Base-by-base conservation (phyloP, 2,329 filamentous ascomycete genomes). In the Sporothrix brasiliensis region DNA sequence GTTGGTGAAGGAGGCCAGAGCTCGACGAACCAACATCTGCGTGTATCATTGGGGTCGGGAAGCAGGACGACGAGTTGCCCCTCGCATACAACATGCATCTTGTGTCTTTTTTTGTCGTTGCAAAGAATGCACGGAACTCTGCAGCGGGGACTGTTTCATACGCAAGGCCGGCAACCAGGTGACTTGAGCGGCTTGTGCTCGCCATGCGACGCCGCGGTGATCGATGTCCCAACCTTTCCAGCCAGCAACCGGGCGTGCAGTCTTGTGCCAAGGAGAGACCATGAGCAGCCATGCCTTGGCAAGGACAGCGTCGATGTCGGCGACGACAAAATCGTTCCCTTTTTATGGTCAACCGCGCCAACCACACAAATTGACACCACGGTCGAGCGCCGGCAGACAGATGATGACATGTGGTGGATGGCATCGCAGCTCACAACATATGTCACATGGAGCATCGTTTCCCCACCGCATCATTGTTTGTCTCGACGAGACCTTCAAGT, bases 401-500 rank as follows among this genome's bases (percentile, higher is more conserved):
- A 24, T 30, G 52, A 47, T 19, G 39, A 10, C 58, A 7, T 39
- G 27, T 11, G 21, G 41, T 27, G n/a, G 39, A 19, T 24, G 39
- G 21, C 21, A 63, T 63, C 39, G 58, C 11, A 19, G 27, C 39
- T 47, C 58, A 27, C 21, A 21, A 47, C 39, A 27, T 19, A 50
- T n/a, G 49, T 21, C 56, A 2, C 53, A 34, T n/a, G 14, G 13
- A n/a, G 9, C 19, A 41, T 44, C 34, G 11, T 61, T 39, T 44
- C 58, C n/a, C 24, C 58, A 16, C n/a, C 39, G 10, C 11, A 24
- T 61, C 34, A 4, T 24, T 39, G 58, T 39, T 27, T 39, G 41
- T 47, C 58, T 63, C n/a, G 13, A 63, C 63, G 24, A 53, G 24
- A 21, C 41, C 63, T 53, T 67, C 30, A 53, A 53, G 53, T 67